Percentiles rank a stretch among this genome's conserved stretches.
Evolutionary conservation across 352 stramenopile genomes (phyloP).

Genomic region (Phytophthora sansomeana): DNA sequence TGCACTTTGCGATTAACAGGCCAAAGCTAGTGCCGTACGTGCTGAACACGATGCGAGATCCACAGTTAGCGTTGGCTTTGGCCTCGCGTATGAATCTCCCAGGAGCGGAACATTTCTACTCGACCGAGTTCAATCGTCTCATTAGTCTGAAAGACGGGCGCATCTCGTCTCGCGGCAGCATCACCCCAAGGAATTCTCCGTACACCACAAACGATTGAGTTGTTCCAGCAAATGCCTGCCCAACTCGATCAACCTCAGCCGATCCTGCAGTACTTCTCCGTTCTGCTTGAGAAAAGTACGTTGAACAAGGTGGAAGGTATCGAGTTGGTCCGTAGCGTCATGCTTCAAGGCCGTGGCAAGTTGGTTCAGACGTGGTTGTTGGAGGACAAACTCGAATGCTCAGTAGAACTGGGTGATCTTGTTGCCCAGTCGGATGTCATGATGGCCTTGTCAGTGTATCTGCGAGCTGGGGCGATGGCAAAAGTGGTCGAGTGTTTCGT

Average conservation of each 20-base stretch:
- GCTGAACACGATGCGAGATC: slow-evolving; percentile 97
- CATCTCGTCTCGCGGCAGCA: slow-evolving; percentile 91
- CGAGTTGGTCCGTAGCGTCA: slow-evolving; percentile 97
- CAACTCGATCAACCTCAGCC: slow-evolving; percentile 97
- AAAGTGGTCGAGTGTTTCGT: slow-evolving; percentile 99
- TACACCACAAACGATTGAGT: slow-evolving; percentile 98
- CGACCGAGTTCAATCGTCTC: slow-evolving; percentile 98
- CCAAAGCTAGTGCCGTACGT: slow-evolving; percentile 99
- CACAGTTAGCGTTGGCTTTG: slow-evolving; percentile 95
- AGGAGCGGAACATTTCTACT: slow-evolving; percentile 98
- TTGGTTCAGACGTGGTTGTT: slow-evolving; percentile 99
- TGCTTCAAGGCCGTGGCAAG: slow-evolving; percentile 97
- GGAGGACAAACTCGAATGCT: slow-evolving; percentile 99
- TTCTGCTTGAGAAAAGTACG: slow-evolving; percentile 97
- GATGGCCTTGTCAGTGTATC: slow-evolving; percentile 99
- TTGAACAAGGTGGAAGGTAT: slow-evolving; percentile 99
- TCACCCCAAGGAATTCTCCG: slow-evolving; percentile 92
- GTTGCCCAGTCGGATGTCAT: slow-evolving; percentile 96
- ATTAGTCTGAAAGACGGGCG: slow-evolving; percentile 83
- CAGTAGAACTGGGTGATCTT: slow-evolving; percentile 97
- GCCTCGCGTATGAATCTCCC: slow-evolving; percentile 97
- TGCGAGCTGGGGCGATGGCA: slow-evolving; percentile 96
- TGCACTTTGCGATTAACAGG: slow-evolving; percentile 98
- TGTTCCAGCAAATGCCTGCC: slow-evolving; percentile 98
- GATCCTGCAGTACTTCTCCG: slow-evolving; percentile 99